Evolutionary conservation across 129 eudicot species (phyloP).

Genomic region (Flaveria trinervia): DNA sequence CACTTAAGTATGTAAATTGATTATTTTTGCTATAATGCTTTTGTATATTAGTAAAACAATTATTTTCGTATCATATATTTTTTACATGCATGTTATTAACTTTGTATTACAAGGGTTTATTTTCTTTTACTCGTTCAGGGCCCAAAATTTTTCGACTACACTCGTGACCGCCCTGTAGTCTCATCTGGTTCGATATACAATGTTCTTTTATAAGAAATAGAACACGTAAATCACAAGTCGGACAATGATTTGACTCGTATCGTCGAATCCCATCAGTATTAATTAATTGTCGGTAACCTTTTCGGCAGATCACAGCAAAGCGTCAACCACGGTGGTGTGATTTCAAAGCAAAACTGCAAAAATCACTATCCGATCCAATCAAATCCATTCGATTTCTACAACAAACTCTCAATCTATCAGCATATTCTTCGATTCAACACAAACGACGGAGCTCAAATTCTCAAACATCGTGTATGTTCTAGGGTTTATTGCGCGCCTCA

Average conservation of each 20-base stretch:
- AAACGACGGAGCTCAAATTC: constrained; percentile 1
- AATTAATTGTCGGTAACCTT: constrained; percentile 35
- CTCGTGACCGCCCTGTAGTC: too few relatives aligned
- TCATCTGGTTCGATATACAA: too few relatives aligned
- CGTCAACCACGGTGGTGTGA: constrained; percentile 25
- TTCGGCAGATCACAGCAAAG: constrained; percentile 40
- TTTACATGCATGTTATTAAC: too few relatives aligned
- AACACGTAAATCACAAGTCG: constrained; percentile 23
- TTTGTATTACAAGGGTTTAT: too few relatives aligned
- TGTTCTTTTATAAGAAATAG: background rate
- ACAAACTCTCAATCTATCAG: constrained; percentile 23
- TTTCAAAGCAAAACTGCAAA: constrained; percentile 28
- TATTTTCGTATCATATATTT: too few relatives aligned
- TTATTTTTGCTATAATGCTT: too few relatives aligned
- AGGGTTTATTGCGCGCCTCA: constrained; percentile 40
- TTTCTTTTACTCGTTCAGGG: too few relatives aligned
- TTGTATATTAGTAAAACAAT: too few relatives aligned
- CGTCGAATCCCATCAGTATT: background rate
- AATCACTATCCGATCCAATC: constrained; percentile 8
- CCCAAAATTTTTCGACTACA: too few relatives aligned
- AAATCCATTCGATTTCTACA: constrained; percentile 1
- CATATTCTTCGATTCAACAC: constrained; percentile 33
- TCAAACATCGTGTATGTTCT: background rate
- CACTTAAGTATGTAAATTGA: too few relatives aligned
- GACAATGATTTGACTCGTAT: constrained; percentile 33